Percentiles rank a stretch among this genome's conserved stretches.
Conservation (phyloP, 2,329 filamentous ascomycete species). For the Aspergillus chevalieri region DNA sequence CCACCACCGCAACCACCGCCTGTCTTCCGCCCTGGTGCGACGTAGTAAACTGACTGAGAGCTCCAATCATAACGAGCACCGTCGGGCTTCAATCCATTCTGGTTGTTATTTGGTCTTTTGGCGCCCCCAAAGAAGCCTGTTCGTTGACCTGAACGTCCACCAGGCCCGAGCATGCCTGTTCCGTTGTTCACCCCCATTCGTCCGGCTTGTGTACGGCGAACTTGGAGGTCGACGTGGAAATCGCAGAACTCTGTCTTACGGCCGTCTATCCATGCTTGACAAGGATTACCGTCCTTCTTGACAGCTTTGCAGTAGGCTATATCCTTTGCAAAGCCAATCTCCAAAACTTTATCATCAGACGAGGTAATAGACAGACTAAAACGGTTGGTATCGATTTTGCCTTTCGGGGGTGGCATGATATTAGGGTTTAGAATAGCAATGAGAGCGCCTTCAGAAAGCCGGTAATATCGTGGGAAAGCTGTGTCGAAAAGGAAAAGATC, state of each 20-base stretch:
- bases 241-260: constrained; percentile 88
- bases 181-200: constrained; percentile 76
- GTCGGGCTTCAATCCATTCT: constrained; percentile 27
- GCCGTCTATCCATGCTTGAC: constrained; percentile 78
- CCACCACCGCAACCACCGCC: constrained; percentile 8
- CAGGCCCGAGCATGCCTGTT: constrained; percentile 45
- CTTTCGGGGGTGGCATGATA: constrained; percentile 78
- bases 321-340: constrained; percentile 78
- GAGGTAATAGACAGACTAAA: constrained; percentile 83
- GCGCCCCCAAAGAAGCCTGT: constrained; percentile 34
- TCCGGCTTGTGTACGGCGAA: constrained; percentile 62
- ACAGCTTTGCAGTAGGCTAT: constrained; percentile 80
- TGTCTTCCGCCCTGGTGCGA: constrained; percentile 30
- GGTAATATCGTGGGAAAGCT: constrained; percentile 90
- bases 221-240: constrained; percentile 77
- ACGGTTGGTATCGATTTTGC: constrained; percentile 68
- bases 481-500: constrained; percentile 89
- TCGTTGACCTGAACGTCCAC: constrained; percentile 34
- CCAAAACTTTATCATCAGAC: constrained; percentile 80
- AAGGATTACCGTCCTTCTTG: constrained; percentile 76
- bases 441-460: constrained; percentile 82
- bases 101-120: constrained; percentile 10
- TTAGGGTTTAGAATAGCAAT: constrained; percentile 86
- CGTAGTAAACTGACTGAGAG: constrained; percentile 41
- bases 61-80: constrained; percentile 35